Conservation (phyloP, 148 eudicot genomes). For the Silene conica region DNA sequence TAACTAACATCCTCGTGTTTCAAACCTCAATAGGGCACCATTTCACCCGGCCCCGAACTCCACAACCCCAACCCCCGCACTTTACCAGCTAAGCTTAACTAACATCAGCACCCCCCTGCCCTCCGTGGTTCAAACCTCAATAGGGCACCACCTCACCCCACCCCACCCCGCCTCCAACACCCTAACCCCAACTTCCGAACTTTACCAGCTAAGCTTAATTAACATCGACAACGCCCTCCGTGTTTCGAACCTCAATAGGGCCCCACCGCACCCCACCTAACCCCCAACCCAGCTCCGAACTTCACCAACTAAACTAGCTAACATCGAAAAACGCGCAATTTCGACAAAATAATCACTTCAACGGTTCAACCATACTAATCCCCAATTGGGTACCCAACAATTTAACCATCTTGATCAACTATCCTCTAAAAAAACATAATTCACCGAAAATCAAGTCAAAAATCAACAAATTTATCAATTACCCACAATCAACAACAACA, state of each 20-base stretch:
- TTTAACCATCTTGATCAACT: background rate
- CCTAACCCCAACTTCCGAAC: background rate
- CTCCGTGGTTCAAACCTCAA: background rate
- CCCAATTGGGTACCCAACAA: background rate
- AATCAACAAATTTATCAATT: too few relatives aligned
- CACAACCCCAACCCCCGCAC: background rate
- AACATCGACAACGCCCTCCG: background rate
- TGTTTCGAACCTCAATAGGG: background rate
- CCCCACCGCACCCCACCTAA: too few relatives aligned
- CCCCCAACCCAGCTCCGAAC: too few relatives aligned
- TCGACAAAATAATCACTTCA: background rate
- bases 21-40: background rate
- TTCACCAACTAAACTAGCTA: background rate
- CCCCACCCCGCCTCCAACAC: too few relatives aligned
- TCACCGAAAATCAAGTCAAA: too few relatives aligned
- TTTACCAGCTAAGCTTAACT: background rate
- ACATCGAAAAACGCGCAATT: background rate
- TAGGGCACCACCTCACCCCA: too few relatives aligned
- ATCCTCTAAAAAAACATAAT: background rate
- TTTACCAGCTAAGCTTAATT: background rate
- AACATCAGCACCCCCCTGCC: background rate
- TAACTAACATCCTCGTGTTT: background rate
- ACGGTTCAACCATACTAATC: background rate
- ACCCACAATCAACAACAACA: background rate
- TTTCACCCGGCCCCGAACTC: too few relatives aligned